Evolutionary conservation across 2,329 filamentous ascomycete species (phyloP), one percentile per base, ranked within the genome.

Genomic region (Fusarium continuum): DNA sequence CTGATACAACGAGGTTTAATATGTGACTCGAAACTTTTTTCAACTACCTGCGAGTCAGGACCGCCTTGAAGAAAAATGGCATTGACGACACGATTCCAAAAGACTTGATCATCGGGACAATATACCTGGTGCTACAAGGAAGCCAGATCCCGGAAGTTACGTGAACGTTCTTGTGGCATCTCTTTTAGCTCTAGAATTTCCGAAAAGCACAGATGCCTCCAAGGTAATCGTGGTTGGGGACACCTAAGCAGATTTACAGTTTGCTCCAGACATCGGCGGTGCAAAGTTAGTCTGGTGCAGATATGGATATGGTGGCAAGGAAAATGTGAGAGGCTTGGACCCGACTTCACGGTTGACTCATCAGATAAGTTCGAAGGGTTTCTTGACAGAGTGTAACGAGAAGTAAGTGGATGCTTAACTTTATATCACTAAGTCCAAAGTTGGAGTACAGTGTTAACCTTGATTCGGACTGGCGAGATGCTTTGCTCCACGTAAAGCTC

Each of bases 281-380:
- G 55, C 55, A 5, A 58, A 43, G 20, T 58, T 53, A 23, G 31
- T 58, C 11, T 58, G 36, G 36, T 58, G 53, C 9, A 58, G 20
- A 16, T 58, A 38, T n/a, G 44, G 53, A 8, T 58, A 49, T 64
- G 67, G 14, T 45, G 61, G 13, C 20, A 7, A 10, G 58, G 43
- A 22, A 11, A 32, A 48, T 58, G 9, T 8, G 17, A 16, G 49
- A 29, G 8, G 1, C 6, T 51, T 14, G 3, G 11, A 14, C 38
- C 41, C 5, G 10, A 29, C 2, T 60, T 52, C 10, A 16, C n/a
- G 2, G 25, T 58, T n/a, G 36, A 32, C 26, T 48, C 20, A 2
- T 10, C 58, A 4, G 10, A 16, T 3, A 36, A 58, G 5, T n/a
- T 57, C 6, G 25, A n/a, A 4, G 7, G 9, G 16, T 16, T 57